Evolutionary conservation across 805 yeast genomes (phyloP).

Genomic region (Candida nitratophila): DNA sequence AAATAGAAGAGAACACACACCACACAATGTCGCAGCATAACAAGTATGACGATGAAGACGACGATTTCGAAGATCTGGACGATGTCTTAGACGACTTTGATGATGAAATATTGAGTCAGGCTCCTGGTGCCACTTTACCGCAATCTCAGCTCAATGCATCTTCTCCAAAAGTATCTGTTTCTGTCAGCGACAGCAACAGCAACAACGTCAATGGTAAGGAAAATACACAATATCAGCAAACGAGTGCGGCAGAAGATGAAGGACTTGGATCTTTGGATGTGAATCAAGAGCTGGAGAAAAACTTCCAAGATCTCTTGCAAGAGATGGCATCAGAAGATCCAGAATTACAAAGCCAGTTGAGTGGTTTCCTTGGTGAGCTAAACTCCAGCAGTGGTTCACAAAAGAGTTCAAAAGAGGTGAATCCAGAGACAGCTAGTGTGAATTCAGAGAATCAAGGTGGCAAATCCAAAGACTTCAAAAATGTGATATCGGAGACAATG

Average conservation of each 20-base stretch:
- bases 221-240: no score
- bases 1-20: no score
- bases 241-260: background rate
- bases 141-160: background rate
- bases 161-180: no score
- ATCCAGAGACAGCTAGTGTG: conserved; percentile 8
- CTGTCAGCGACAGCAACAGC: no score
- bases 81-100: conserved; percentile 83
- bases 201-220: background rate
- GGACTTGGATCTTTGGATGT: conserved; percentile 3
- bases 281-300: conserved; percentile 10
- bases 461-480: conserved; percentile 42
- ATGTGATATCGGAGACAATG: conserved; percentile 74
- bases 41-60: conserved; percentile 19
- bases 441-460: conserved; percentile 6
- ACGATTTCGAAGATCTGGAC: conserved; percentile 71
- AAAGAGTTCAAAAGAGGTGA: background rate
- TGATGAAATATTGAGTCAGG: conserved; percentile 56
- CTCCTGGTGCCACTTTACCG: conserved; percentile 41
- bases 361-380: conserved; percentile 15
- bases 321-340: conserved; percentile 22
- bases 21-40: background rate
- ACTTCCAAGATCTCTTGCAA: conserved; percentile 15
- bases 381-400: background rate
- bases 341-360: conserved; percentile 17